These are phyloP conservation scores for Aspergillus sojae DNA, from an alignment of 2,329 filamentous ascomycete species.

Conservation along the genomic window DNA sequence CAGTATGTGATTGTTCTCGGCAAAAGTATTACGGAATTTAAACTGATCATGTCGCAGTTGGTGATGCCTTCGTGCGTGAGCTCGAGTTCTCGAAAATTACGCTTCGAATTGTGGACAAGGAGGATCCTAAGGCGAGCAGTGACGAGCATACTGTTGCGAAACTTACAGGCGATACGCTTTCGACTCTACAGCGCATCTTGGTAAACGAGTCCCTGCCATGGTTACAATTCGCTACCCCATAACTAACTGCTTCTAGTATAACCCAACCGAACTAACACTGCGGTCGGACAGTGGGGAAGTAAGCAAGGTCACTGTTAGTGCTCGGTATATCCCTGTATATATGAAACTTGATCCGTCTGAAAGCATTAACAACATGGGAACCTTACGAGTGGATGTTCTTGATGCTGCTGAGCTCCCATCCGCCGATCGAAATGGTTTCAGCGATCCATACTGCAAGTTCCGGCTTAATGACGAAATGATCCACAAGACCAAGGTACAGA, in stretches of 20 bases:
- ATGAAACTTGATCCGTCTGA: slow-evolving; percentile 94
- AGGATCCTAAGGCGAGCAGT: slow-evolving; percentile 68
- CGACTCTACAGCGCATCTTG: slow-evolving; percentile 84
- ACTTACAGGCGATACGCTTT: slow-evolving; percentile 79
- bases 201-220: slow-evolving; percentile 53
- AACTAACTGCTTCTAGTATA: slow-evolving; percentile 64
- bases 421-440: slow-evolving; percentile 94
- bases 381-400: slow-evolving; percentile 87
- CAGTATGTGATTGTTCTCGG: slow-evolving; percentile 49
- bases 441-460: slow-evolving; percentile 96
- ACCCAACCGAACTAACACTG: slow-evolving; percentile 78
- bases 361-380: slow-evolving; percentile 99
- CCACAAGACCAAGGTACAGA: slow-evolving; percentile 92
- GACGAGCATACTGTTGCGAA: slow-evolving; percentile 79
- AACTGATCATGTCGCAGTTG: slow-evolving; percentile 53
- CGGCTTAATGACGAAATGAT: slow-evolving; percentile 84
- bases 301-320: slow-evolving; percentile 83
- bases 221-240: neutral
- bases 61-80: slow-evolving; percentile 93
- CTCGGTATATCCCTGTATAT: slow-evolving; percentile 91
- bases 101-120: slow-evolving; percentile 79
- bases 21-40: neutral
- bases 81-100: slow-evolving; percentile 96
- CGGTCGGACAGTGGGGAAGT: slow-evolving; percentile 75
- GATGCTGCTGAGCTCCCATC: slow-evolving; percentile 87